Evolutionary conservation across 2,329 filamentous ascomycete genomes (phyloP).

Genomic region (Iodosphaeria phyllophila): DNA sequence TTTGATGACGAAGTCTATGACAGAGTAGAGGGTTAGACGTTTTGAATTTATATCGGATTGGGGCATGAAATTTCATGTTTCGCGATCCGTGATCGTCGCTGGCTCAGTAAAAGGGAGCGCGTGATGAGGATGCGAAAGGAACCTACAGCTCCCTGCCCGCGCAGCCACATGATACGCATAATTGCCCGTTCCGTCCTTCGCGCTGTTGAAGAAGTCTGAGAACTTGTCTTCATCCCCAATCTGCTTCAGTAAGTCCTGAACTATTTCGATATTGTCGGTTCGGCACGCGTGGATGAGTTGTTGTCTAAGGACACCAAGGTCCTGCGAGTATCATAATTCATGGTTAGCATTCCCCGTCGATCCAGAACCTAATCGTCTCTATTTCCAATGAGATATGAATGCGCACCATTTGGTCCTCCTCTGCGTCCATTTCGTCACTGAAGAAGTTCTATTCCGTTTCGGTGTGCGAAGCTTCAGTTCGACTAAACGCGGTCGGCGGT

Average conservation of each 20-base stretch:
- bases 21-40: background rate
- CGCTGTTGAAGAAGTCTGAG: slow-evolving; percentile 65
- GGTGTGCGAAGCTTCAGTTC: too few relatives aligned
- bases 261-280: slow-evolving; percentile 75
- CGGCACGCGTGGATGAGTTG: slow-evolving; percentile 84
- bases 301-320: too few relatives aligned
- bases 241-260: slow-evolving; percentile 51
- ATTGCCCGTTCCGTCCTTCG: slow-evolving; percentile 72
- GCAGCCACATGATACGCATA: slow-evolving; percentile 83
- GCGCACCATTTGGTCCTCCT: too few relatives aligned
- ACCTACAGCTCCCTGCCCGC: slow-evolving; percentile 65
- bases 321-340: too few relatives aligned
- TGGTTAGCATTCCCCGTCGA: too few relatives aligned
- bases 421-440: too few relatives aligned
- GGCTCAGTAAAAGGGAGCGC: too few relatives aligned
- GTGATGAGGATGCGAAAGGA: background rate
- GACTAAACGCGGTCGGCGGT: too few relatives aligned
- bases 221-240: slow-evolving; percentile 45
- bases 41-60: background rate
- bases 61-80: background rate
- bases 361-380: too few relatives aligned
- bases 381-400: too few relatives aligned
- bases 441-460: too few relatives aligned
- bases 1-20: slow-evolving; percentile 62
- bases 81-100: background rate